Evolutionary conservation across 2,329 filamentous ascomycete genomes (phyloP).

Genomic region (Camillea tinctor): DNA sequence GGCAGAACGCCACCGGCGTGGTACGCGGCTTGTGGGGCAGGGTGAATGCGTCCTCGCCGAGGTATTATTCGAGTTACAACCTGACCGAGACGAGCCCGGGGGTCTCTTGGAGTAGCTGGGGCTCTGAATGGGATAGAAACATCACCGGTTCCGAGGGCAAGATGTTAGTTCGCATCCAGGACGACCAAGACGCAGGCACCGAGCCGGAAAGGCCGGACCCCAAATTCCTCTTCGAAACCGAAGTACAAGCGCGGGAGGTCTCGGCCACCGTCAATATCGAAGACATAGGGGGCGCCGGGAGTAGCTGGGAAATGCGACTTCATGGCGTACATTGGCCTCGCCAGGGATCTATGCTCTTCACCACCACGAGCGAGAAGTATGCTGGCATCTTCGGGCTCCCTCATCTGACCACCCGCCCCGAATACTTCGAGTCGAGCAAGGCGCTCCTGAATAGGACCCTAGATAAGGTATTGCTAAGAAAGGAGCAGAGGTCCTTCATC

Average conservation of each 20-base stretch:
- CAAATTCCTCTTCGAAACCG: slow-evolving; percentile 38
- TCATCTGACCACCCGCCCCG: slow-evolving; percentile 66
- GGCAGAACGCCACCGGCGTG: slow-evolving; percentile 75
- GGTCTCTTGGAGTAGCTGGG: slow-evolving; percentile 61
- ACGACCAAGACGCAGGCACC: slow-evolving; percentile 43
- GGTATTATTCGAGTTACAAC: slow-evolving; percentile 55
- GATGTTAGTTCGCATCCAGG: slow-evolving; percentile 66
- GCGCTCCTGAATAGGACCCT: slow-evolving; percentile 72
- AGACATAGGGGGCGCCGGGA: slow-evolving; percentile 66
- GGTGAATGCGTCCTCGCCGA: slow-evolving; percentile 46
- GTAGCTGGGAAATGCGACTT: slow-evolving; percentile 75
- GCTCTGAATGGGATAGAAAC: slow-evolving; percentile 71
- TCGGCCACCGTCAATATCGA: slow-evolving; percentile 69
- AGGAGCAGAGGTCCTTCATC: slow-evolving; percentile 54
- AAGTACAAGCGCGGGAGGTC: slow-evolving; percentile 64
- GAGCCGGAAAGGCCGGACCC: slow-evolving; percentile 42
- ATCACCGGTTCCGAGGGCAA: slow-evolving; percentile 71
- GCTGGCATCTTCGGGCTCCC: slow-evolving; percentile 88
- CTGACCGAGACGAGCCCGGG: slow-evolving; percentile 62
- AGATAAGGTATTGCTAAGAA: slow-evolving; percentile 62
- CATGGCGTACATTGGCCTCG: slow-evolving; percentile 84
- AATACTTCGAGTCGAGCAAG: slow-evolving; percentile 59
- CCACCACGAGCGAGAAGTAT: slow-evolving; percentile 91
- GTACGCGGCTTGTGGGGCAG: slow-evolving; percentile 75
- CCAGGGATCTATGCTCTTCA: slow-evolving; percentile 77